These are phyloP conservation scores for Porcisia deanei DNA, from an alignment of 208 protist species.

Conservation along the genomic window DNA sequence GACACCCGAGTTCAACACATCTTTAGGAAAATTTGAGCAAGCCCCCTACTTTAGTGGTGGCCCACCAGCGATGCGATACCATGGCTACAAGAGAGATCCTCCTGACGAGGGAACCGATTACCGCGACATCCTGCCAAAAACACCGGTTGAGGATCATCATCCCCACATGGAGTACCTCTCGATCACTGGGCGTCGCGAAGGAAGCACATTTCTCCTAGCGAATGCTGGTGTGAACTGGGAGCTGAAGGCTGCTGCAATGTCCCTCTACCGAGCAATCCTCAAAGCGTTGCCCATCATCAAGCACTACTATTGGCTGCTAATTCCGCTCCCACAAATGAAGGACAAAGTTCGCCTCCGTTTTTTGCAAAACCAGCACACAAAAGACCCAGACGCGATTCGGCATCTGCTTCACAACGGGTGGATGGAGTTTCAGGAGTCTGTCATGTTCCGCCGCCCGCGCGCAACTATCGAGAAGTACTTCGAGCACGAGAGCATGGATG, in stretches of 20 bases:
- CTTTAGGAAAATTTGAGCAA: slow-evolving; percentile 81
- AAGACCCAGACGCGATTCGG: slow-evolving; percentile 86
- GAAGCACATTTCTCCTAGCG: slow-evolving; percentile 61
- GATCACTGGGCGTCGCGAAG: slow-evolving; percentile 80
- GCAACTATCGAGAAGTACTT: slow-evolving; percentile 87
- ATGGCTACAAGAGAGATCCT: slow-evolving; percentile 74
- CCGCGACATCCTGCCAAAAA: slow-evolving; percentile 55
- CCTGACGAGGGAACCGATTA: slow-evolving; percentile 57
- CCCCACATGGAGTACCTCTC: slow-evolving; percentile 73
- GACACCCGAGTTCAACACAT: slow-evolving; percentile 75
- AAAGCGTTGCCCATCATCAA: slow-evolving; percentile 85
- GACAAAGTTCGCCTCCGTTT: slow-evolving; percentile 81
- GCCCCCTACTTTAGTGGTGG: slow-evolving; percentile 82
- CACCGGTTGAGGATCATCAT: slow-evolving; percentile 80
- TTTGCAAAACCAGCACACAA: slow-evolving; percentile 85
- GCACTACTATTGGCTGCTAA: slow-evolving; percentile 87
- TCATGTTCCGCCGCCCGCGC: slow-evolving; percentile 76
- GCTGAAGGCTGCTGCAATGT: slow-evolving; percentile 63
- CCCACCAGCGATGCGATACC: slow-evolving; percentile 77
- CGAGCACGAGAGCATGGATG: slow-evolving; percentile 72
- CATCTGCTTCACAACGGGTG: slow-evolving; percentile 89
- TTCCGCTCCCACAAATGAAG: slow-evolving; percentile 84
- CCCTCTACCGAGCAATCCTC: slow-evolving; percentile 83
- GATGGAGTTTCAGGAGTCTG: slow-evolving; percentile 87
- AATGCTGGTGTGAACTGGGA: slow-evolving; percentile 80